Evolutionary conservation across 306 rosid genomes (phyloP), one percentile per base, ranked within the genome.

Genomic region (Trifolium dubium): DNA sequence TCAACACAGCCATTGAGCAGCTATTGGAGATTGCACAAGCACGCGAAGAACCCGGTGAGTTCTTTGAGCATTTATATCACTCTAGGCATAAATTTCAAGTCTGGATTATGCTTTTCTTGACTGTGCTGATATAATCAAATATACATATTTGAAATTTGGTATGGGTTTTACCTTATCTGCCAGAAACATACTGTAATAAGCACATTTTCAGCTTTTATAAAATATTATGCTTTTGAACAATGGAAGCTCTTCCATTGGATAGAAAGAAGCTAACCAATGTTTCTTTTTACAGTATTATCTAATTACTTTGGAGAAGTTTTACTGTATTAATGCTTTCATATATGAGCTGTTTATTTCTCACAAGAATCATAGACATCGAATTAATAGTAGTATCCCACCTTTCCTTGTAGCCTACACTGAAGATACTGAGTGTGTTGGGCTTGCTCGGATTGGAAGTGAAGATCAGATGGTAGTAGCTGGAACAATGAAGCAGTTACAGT

Each of bases 401-500:
- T 74, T 30, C 77, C 29, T 39, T 83, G 88, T 79, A 93, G 98
- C 82, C 23, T 94, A 88, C 69, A 72, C 56, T 0, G 92, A 88
- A 73, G 88, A 87, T 44, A 87, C 97, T 0, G 77, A 78, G 69
- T 94, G 98, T 71, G 96, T 94, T 64, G 98, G 96, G 81, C 84
- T 94, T 81, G 96, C 98, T 40, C 85, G 96, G 73, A 76, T 94
- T 10, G 98, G 98, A 79, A 88, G 92, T 74, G 96, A 89, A 77
- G 94, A 88, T 88, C 96, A 88, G 85, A 82, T 64, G 80, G 77
- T 92, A 62, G 86, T 80, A 12, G 90, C 96, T 0, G 98, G 98
- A 60, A 83, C 87, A 6, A 88, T 91, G 95, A 84, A 49, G 82
- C 87, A 94, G 73, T 83, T 94, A 58, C 89, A 70, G 84, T 84